phyloP scores from a whole-genome alignment of 805 yeast species.

The Metschnikowia arizonensis region DNA sequence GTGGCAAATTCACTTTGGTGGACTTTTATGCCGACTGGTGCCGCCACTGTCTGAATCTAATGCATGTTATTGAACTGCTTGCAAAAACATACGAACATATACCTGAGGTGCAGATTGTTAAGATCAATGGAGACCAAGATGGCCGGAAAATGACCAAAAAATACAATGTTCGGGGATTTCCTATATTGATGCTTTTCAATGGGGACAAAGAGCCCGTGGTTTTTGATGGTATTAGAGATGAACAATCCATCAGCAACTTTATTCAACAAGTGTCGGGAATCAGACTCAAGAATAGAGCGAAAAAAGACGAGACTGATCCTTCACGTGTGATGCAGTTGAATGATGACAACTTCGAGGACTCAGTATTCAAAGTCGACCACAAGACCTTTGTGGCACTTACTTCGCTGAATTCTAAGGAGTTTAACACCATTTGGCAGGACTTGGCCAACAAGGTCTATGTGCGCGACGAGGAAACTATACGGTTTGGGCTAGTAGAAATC shows the following conservation, averaged over 20 bases:
- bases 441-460: slow-evolving; percentile 46
- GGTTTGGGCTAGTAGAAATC: slow-evolving; percentile 32
- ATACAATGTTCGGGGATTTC: slow-evolving; percentile 59
- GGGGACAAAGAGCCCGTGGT: slow-evolving; percentile 49
- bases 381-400: slow-evolving; percentile 37
- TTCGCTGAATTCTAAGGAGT: slow-evolving; percentile 12
- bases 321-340: slow-evolving; percentile 7
- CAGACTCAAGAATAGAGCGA: slow-evolving; percentile 11
- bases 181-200: slow-evolving; percentile 59
- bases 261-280: slow-evolving; percentile 37
- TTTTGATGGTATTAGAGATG: slow-evolving; percentile 52
- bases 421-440: slow-evolving; percentile 50
- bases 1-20: slow-evolving; percentile 45
- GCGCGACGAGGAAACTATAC: slow-evolving; percentile 37
- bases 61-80: slow-evolving; percentile 40
- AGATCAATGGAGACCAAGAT: slow-evolving; percentile 56
- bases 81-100: slow-evolving; percentile 27
- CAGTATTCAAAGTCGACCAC: slow-evolving; percentile 31
- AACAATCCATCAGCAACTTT: slow-evolving; percentile 50
- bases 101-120: slow-evolving; percentile 45
- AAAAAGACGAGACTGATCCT: slow-evolving; percentile 7
- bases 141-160: slow-evolving; percentile 47
- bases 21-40: slow-evolving; percentile 68
- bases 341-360: slow-evolving; percentile 36
- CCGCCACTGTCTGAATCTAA: slow-evolving; percentile 57